These are phyloP conservation scores for Picea glauca DNA, from an alignment of 75 land plant species.

Conservation along the genomic window DNA sequence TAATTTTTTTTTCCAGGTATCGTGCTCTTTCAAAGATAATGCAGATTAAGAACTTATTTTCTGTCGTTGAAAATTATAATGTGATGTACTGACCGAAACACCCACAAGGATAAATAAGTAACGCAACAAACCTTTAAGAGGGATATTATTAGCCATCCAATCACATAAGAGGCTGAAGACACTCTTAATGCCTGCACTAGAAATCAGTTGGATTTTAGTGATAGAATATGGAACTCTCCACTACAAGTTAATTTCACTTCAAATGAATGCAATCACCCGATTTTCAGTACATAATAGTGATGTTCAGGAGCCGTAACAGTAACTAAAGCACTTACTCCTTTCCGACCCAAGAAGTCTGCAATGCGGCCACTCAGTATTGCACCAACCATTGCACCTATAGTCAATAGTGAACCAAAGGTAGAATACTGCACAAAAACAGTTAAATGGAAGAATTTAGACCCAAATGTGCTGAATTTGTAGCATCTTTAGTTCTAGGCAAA, in stretches of 20 bases:
- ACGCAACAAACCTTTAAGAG: slow-evolving; percentile 34
- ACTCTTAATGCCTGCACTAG: slow-evolving; percentile 41
- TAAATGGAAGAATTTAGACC: too few relatives aligned
- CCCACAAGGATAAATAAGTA: too few relatives aligned
- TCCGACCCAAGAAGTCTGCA: slow-evolving; percentile 65
- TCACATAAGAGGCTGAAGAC: slow-evolving; percentile 30
- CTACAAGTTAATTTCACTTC: not conserved
- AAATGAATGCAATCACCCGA: not conserved
- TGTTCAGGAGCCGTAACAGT: too few relatives aligned
- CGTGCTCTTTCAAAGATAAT: too few relatives aligned
- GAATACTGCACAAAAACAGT: slow-evolving; percentile 36
- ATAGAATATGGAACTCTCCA: not conserved
- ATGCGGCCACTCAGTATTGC: slow-evolving; percentile 64
- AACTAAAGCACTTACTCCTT: slow-evolving; percentile 46
- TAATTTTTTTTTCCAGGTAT: too few relatives aligned
- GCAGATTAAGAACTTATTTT: too few relatives aligned
- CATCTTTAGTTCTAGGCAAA: too few relatives aligned
- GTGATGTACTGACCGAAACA: too few relatives aligned
- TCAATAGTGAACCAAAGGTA: slow-evolving; percentile 77
- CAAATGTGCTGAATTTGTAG: too few relatives aligned
- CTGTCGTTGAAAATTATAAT: too few relatives aligned
- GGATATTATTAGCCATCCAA: slow-evolving; percentile 43
- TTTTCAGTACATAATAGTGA: too few relatives aligned
- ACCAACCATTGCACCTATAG: slow-evolving; percentile 81
- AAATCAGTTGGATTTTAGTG: not conserved